Evolutionary conservation across 2,329 filamentous ascomycete species (phyloP).

Genomic region (Talaromyces sp.): DNA sequence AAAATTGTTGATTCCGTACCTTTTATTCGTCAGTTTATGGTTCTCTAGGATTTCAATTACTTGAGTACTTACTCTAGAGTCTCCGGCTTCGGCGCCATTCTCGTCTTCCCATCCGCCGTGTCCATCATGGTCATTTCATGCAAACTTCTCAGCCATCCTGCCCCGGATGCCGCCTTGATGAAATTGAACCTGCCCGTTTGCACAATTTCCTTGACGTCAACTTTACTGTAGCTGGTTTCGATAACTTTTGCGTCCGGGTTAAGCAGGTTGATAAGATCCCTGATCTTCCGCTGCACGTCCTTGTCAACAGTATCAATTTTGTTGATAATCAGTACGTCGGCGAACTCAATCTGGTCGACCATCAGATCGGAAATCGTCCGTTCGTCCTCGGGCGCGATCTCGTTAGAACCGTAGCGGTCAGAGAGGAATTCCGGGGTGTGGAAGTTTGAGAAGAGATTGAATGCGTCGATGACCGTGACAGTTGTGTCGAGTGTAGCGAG

Average conservation of each 20-base stretch:
- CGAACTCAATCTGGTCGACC: constrained; percentile 74
- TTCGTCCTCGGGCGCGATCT: constrained; percentile 63
- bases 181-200: constrained; percentile 62
- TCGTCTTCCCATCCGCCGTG: constrained; percentile 50
- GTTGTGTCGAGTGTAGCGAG: constrained; percentile 65
- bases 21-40: constrained; percentile 13
- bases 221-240: constrained; percentile 53
- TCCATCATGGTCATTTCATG: constrained; percentile 62
- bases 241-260: constrained; percentile 64
- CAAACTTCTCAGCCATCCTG: constrained; percentile 66
- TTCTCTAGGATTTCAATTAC: background rate
- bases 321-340: constrained; percentile 67
- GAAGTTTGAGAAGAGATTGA: constrained; percentile 68
- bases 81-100: constrained; percentile 62
- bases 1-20: constrained; percentile 65
- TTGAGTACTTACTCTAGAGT: constrained; percentile 54
- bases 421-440: constrained; percentile 64
- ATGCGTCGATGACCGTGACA: constrained; percentile 67
- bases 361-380: constrained; percentile 69
- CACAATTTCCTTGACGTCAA: constrained; percentile 59
- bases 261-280: constrained; percentile 53
- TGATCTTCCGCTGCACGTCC: constrained; percentile 43
- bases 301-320: constrained; percentile 59
- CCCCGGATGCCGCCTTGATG: constrained; percentile 57
- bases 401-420: constrained; percentile 53